Evolutionary conservation across 768 basidiomycete genomes (phyloP), one percentile per base, ranked within the genome.

Genomic region (Vararia minispora): DNA sequence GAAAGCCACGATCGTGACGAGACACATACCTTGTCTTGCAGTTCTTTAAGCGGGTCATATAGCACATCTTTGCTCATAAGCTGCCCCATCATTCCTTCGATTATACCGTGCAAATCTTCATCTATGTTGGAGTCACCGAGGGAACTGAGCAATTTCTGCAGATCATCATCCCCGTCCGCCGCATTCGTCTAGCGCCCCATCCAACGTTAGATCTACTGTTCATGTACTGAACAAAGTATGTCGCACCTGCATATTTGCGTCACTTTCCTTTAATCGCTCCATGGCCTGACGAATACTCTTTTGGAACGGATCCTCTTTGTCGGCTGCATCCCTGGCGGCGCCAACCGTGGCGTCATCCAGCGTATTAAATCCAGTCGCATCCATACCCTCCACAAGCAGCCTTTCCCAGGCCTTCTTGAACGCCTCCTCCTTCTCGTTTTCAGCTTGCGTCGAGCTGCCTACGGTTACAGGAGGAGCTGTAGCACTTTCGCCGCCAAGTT

Each of bases 11-110:
- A n/a, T n/a, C n/a, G n/a, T n/a, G n/a, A n/a, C n/a, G n/a, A 38
- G 32, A 13, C 33, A 47, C 67, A 23, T 44, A 81, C 85, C 54
- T 80, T 79, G 12, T 78, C 73, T 12, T 67, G 59, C 16, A 94
- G 58, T 52, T 94, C 89, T 48, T 83, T 85, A 41, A 92, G 53
- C 0, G 90, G 89, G 31, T 89, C 86, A 47, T 90, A 81, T n/a
- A 92, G 59, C 3, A 89, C 64, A 0, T 87, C 83, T 51, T 86
- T 83, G 60, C 70, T 73, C 77, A 88, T 78, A 18, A 89, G 64
- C 56, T 80, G 74, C 16, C 68, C 61, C 84, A 89, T 86, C 74
- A 92, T 82, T 18, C 55, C 70, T 54, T 91, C 86, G 7, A 94
- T 65, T 43, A 89, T 60, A 1, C 66, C 72, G 29, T 79, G 71